These are phyloP conservation scores for Cyclotella kingstonii DNA, from an alignment of 108 stramenopile genomes.

Conservation along the genomic window DNA sequence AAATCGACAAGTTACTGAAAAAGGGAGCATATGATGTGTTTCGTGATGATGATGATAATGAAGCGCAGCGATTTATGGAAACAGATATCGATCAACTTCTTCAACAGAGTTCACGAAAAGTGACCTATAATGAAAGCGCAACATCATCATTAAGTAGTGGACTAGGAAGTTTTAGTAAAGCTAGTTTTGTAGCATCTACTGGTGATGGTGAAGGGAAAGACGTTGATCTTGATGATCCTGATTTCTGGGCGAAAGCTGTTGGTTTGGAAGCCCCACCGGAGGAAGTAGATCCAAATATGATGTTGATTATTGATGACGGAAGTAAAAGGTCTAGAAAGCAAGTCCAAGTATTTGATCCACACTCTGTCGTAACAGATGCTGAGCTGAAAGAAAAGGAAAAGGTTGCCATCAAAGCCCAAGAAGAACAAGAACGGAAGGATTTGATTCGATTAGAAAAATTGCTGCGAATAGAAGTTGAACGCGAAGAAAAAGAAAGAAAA, in stretches of 20 bases:
- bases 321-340: slow-evolving; percentile 77
- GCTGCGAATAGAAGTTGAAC: slow-evolving; percentile 46
- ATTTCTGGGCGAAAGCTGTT: slow-evolving; percentile 90
- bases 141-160: slow-evolving; percentile 62
- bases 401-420: slow-evolving; percentile 47
- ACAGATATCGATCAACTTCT: slow-evolving; percentile 89
- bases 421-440: slow-evolving; percentile 79
- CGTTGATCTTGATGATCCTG: slow-evolving; percentile 91
- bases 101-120: slow-evolving; percentile 71
- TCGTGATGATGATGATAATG: slow-evolving; percentile 77
- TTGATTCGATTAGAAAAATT: slow-evolving; percentile 56
- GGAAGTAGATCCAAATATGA: slow-evolving; percentile 56
- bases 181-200: slow-evolving; percentile 86
- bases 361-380: slow-evolving; percentile 60
- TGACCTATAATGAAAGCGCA: slow-evolving; percentile 67
- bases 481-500: slow-evolving; percentile 61
- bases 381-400: slow-evolving; percentile 68
- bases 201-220: slow-evolving; percentile 77
- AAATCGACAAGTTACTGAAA: slow-evolving; percentile 78
- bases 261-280: slow-evolving; percentile 77
- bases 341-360: slow-evolving; percentile 76
- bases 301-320: slow-evolving; percentile 73
- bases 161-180: slow-evolving; percentile 86
- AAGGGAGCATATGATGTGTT: slow-evolving; percentile 89
- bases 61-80: slow-evolving; percentile 84